These are phyloP conservation scores for Sporothrix pallida DNA, from an alignment of 2,329 filamentous ascomycete genomes.

Conservation along the genomic window DNA sequence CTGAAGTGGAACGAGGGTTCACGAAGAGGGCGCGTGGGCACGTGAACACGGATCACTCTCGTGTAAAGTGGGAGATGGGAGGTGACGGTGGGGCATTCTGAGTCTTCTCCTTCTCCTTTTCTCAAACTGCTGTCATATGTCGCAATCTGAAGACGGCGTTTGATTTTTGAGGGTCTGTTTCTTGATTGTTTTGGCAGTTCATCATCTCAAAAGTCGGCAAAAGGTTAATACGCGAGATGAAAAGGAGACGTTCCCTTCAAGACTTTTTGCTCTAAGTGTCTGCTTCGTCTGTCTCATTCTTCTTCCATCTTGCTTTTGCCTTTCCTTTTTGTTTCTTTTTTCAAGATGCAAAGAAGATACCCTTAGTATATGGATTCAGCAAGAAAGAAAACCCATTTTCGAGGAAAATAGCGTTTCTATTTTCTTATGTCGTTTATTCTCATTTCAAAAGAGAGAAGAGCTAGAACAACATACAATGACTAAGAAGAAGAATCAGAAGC, in stretches of 20 bases:
- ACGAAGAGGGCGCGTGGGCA: conserved; percentile 32
- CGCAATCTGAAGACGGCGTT: background rate
- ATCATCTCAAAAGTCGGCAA: too few relatives aligned
- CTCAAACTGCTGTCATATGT: background rate
- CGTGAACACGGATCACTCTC: conserved; percentile 25
- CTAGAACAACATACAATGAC: background rate
- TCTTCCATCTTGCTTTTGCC: too few relatives aligned
- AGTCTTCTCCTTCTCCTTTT: background rate
- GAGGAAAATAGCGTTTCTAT: background rate
- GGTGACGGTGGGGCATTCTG: background rate
- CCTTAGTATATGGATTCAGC: too few relatives aligned
- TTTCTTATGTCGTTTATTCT: background rate
- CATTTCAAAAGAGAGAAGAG: too few relatives aligned
- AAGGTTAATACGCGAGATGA: too few relatives aligned
- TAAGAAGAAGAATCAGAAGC: background rate
- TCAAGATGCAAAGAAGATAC: too few relatives aligned
- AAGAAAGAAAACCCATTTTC: too few relatives aligned
- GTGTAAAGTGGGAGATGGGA: background rate
- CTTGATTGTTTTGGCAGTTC: too few relatives aligned
- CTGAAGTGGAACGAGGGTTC: conserved; percentile 12
- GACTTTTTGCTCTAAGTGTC: too few relatives aligned
- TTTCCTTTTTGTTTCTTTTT: too few relatives aligned
- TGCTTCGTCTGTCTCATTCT: too few relatives aligned
- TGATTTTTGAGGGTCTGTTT: background rate
- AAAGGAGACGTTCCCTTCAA: too few relatives aligned